Percentiles rank a stretch among this genome's conserved stretches.
These are phyloP conservation scores for Zelopaecilomyces penicillatus DNA, from an alignment of 2,329 filamentous ascomycete genomes.

Conservation along the genomic window DNA sequence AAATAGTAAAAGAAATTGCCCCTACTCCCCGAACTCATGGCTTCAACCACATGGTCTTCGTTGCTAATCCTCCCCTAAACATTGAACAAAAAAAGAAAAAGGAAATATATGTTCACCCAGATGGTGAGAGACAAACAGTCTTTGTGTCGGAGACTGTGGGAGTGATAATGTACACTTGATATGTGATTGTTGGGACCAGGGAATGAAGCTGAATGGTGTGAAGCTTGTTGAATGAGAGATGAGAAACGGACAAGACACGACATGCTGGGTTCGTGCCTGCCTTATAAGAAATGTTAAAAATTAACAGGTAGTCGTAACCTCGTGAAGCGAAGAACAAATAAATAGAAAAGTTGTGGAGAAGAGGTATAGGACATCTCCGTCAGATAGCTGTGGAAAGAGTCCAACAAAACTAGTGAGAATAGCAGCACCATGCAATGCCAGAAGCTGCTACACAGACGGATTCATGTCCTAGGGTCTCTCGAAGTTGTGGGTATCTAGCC, in stretches of 20 bases:
- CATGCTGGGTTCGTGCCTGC: constrained; percentile 7
- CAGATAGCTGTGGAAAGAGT: too few species aligned
- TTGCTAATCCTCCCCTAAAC: constrained; percentile 1
- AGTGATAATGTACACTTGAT: constrained; percentile 22
- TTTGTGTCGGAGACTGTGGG: constrained; percentile 19
- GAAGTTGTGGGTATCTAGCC: too few species aligned
- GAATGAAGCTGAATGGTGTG: constrained; percentile 8
- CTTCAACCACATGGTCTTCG: background rate
- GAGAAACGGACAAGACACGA: constrained; percentile 7
- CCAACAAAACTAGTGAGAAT: too few species aligned
- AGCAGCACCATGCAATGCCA: too few species aligned
- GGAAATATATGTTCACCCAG: constrained; percentile 4
- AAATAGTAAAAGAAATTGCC: background rate
- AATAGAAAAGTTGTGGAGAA: background rate
- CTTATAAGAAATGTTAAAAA: constrained; percentile 17
- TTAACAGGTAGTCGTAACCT: constrained; percentile 27
- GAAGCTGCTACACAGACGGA: too few species aligned
- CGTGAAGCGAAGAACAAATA: constrained; percentile 19
- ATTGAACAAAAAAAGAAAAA: constrained; percentile 3
- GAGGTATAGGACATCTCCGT: background rate
- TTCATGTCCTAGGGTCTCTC: too few species aligned
- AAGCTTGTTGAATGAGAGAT: background rate
- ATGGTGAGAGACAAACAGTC: constrained; percentile 13
- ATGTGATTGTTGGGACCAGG: too few species aligned
- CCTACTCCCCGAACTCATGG: background rate